These are phyloP conservation scores for Cryptomeria japonica DNA, from an alignment of 75 land plant species.

Conservation along the genomic window DNA sequence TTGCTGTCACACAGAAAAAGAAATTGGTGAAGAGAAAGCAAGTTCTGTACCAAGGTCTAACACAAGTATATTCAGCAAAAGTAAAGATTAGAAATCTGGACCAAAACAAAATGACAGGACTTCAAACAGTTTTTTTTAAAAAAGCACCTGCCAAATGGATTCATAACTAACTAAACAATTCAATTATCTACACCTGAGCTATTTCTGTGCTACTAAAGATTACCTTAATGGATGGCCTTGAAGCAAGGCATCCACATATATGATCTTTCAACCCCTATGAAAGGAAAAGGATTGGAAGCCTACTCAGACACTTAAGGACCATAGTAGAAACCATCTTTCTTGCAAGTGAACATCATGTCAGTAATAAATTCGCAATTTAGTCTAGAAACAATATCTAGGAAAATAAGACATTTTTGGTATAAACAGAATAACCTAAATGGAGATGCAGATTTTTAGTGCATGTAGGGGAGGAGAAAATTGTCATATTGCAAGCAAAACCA, in stretches of 20 bases:
- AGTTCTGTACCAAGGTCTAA: not conserved
- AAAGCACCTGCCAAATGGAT: not conserved
- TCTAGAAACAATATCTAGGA: not conserved
- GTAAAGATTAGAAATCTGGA: not conserved
- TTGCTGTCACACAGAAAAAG: conserved; percentile 43
- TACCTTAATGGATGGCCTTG: not conserved
- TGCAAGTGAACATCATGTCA: not conserved
- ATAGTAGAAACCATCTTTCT: not conserved
- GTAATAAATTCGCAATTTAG: not conserved
- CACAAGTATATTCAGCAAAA: not conserved
- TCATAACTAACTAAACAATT: not conserved
- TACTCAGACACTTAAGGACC: not conserved
- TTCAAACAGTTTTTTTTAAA: not conserved
- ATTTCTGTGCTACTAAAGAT: not conserved
- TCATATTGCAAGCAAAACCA: not conserved
- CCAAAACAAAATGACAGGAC: not conserved
- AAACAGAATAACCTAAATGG: not conserved
- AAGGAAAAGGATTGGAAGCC: not conserved
- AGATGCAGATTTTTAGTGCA: not conserved
- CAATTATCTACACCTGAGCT: not conserved
- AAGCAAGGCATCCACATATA: not conserved
- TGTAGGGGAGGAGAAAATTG: not conserved
- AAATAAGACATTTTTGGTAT: not conserved
- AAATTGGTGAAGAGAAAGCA: not conserved
- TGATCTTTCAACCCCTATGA: not conserved